Conservation (phyloP, 345 rosid genomes). For the thale cress (Arabidopsis thaliana) region TAIR10.1 NC_003074.8:13317501-13318000, state of each 20-base stretch:
- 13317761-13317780: background rate
- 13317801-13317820: slow-evolving; percentile 93
- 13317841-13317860: slow-evolving; percentile 91
- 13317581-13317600: slow-evolving; percentile 81
- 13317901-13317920: slow-evolving; percentile 92
- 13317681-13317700: background rate
- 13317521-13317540: too few species aligned
- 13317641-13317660: slow-evolving; percentile 90
- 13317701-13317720: too few species aligned
- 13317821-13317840: slow-evolving; percentile 87
- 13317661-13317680: slow-evolving; percentile 83
- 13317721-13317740: too few species aligned
- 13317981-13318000: slow-evolving; percentile 79
- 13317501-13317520: too few species aligned
- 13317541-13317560: slow-evolving; percentile 91
- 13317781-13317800: slow-evolving; percentile 58
- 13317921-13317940: slow-evolving; percentile 91
- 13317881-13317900: slow-evolving; percentile 81
- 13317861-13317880: slow-evolving; percentile 90
- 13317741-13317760: background rate
- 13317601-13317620: slow-evolving; percentile 84
- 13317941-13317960: slow-evolving; percentile 86
- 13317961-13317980: slow-evolving; percentile 92
- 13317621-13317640: slow-evolving; percentile 84
- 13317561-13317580: slow-evolving; percentile 79